Conservation (phyloP, 164 flowering plant genomes). For the Stephania cephalantha region DNA sequence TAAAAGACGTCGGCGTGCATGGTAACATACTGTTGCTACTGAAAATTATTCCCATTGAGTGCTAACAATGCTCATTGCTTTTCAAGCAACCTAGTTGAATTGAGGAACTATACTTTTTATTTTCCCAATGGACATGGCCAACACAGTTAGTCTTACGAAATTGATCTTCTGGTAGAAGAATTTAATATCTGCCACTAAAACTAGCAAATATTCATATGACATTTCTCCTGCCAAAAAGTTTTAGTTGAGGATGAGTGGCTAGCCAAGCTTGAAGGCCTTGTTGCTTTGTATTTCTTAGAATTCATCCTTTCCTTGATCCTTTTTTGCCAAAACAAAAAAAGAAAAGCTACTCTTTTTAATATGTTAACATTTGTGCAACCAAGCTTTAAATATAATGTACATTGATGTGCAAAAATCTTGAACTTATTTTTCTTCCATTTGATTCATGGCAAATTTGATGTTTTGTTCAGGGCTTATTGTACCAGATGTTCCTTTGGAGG, state of each 20-base stretch:
- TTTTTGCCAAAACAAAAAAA: background rate
- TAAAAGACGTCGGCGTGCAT: constrained; percentile 60
- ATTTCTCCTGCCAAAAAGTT: no score
- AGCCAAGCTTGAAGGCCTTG: background rate
- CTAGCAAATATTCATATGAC: no score
- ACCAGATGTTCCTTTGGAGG: constrained; percentile 96
- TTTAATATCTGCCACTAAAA: no score
- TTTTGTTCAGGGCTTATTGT: constrained; percentile 72
- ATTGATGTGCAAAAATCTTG: background rate
- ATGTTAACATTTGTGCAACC: background rate
- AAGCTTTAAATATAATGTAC: background rate
- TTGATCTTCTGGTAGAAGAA: no score
- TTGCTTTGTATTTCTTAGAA: background rate
- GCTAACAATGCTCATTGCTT: background rate
- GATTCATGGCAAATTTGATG: background rate
- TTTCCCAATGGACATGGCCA: no score
- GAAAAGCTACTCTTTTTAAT: background rate
- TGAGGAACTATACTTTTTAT: background rate
- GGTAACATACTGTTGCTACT: constrained; percentile 38
- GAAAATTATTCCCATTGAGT: background rate
- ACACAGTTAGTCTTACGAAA: no score
- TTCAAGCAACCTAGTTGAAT: background rate
- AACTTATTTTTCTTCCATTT: background rate
- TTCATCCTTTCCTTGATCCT: background rate
- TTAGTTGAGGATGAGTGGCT: background rate